Evolutionary conservation across 2,329 filamentous ascomycete species (phyloP).

Genomic region (Botrytis hyacinthi): DNA sequence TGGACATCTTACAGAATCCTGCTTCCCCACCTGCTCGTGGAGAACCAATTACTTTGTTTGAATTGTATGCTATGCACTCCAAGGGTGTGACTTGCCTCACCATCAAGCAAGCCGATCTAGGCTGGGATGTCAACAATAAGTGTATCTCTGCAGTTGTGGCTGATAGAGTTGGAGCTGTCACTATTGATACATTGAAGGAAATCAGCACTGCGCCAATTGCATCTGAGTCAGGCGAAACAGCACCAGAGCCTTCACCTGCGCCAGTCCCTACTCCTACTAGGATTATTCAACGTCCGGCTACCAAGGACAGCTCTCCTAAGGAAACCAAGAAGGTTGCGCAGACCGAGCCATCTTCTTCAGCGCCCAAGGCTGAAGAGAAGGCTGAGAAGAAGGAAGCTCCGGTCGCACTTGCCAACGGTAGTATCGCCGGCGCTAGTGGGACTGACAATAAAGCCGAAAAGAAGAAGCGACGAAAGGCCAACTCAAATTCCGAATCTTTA

Average conservation of each 20-base stretch:
- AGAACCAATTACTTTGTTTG: slow-evolving; percentile 76
- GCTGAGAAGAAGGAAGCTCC: slow-evolving; percentile 36
- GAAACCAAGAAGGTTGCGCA: slow-evolving; percentile 34
- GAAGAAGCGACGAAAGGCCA: slow-evolving; percentile 70
- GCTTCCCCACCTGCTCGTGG: slow-evolving; percentile 57
- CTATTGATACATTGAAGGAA: slow-evolving; percentile 62
- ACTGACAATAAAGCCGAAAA: slow-evolving; percentile 59
- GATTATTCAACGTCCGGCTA: slow-evolving; percentile 32
- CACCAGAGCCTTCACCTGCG: slow-evolving; percentile 24
- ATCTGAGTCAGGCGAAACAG: slow-evolving; percentile 14
- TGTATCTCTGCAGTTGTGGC: slow-evolving; percentile 77
- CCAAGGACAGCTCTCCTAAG: slow-evolving; percentile 32
- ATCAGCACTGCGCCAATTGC: slow-evolving; percentile 34
- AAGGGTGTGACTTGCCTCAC: slow-evolving; percentile 90
- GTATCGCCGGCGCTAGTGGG: slow-evolving; percentile 30
- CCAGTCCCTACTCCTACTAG: slow-evolving; percentile 32
- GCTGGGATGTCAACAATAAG: slow-evolving; percentile 89
- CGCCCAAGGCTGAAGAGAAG: slow-evolving; percentile 42
- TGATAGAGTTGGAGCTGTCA: slow-evolving; percentile 68
- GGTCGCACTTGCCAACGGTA: slow-evolving; percentile 29
- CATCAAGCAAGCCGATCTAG: slow-evolving; percentile 84
- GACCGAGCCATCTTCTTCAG: slow-evolving; percentile 26
- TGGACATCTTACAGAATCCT: slow-evolving; percentile 79
- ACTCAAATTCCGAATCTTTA: slow-evolving; percentile 37
- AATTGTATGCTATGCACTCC: slow-evolving; percentile 96